Percentiles rank a stretch among this genome's conserved stretches.
These are phyloP conservation scores for Agrocybe pediades DNA, from an alignment of 768 basidiomycete species.

Conservation along the genomic window DNA sequence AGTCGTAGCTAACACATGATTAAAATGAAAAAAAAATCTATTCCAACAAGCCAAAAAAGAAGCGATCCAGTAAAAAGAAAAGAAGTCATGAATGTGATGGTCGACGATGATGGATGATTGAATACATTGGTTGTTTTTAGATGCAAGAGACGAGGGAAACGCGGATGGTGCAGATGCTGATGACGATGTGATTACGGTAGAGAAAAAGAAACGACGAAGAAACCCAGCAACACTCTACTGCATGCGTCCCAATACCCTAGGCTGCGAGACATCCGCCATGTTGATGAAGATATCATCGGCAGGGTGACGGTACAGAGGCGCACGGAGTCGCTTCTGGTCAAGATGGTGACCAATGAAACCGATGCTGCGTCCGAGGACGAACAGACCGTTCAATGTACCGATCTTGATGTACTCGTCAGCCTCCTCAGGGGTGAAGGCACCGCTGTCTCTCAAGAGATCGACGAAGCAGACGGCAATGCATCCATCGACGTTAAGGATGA, in stretches of 20 bases:
- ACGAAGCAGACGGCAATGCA: slow-evolving; percentile 97
- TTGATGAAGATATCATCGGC: slow-evolving; percentile 97
- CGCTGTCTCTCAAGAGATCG: slow-evolving; percentile 87
- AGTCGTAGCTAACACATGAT: too few species aligned
- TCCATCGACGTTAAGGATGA: slow-evolving; percentile 96
- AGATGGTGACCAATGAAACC: slow-evolving; percentile 97
- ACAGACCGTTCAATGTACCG: slow-evolving; percentile 93
- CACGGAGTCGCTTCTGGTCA: slow-evolving; percentile 94
- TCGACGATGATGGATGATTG: too few species aligned
- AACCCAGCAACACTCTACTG: slow-evolving; percentile 11
- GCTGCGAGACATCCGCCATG: slow-evolving; percentile 84
- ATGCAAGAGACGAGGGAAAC: too few species aligned
- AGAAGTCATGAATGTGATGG: too few species aligned
- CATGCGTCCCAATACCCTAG: slow-evolving; percentile 71
- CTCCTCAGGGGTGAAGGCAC: slow-evolving; percentile 94
- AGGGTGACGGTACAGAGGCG: slow-evolving; percentile 92
- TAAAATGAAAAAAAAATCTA: too few species aligned
- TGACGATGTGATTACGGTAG: too few species aligned
- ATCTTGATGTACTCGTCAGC: slow-evolving; percentile 98
- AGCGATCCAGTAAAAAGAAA: too few species aligned
- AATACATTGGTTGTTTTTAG: too few species aligned
- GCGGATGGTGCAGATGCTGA: too few species aligned
- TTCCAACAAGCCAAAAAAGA: too few species aligned
- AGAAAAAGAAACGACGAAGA: background rate
- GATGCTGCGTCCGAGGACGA: slow-evolving; percentile 96